Conservation (phyloP, 768 basidiomycete genomes). For the Panaeolus papilionaceus region DNA sequence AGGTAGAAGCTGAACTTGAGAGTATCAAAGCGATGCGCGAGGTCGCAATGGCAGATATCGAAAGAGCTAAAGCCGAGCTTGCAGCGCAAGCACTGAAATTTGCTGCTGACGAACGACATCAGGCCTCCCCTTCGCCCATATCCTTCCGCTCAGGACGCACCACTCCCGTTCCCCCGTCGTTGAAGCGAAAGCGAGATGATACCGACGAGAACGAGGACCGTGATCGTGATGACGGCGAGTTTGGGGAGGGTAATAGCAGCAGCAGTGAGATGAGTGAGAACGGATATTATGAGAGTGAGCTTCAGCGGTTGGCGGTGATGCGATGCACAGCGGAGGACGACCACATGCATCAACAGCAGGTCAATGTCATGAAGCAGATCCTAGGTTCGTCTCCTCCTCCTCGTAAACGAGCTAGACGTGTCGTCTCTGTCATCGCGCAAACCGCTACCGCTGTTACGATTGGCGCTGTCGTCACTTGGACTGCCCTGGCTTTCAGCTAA, state of each 20-base stretch:
- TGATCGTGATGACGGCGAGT: conserved; percentile 26
- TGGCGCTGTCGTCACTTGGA: conserved; percentile 77
- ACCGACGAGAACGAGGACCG: conserved; percentile 44
- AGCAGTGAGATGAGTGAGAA: conserved; percentile 13
- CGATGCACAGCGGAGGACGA: not conserved
- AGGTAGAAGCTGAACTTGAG: conserved; percentile 53
- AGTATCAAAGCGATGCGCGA: conserved; percentile 36
- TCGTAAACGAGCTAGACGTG: conserved; percentile 53
- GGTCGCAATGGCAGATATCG: conserved; percentile 21
- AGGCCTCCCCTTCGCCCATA: conserved; percentile 14
- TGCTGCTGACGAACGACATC: conserved; percentile 16
- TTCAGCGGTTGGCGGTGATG: not conserved
- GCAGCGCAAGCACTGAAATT: conserved; percentile 22
- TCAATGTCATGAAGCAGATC: conserved; percentile 18
- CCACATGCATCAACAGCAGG: conserved; percentile 9
- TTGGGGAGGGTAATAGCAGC: conserved; percentile 12
- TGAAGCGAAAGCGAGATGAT: conserved; percentile 71
- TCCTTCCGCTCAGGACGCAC: conserved; percentile 33
- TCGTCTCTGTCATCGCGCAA: conserved; percentile 52
- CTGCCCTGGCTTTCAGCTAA: conserved; percentile 66
- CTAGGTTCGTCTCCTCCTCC: conserved; percentile 33
- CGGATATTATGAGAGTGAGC: conserved; percentile 17
- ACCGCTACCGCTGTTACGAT: conserved; percentile 69
- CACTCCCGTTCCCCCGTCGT: conserved; percentile 42
- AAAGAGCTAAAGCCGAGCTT: conserved; percentile 21